phyloP scores from a whole-genome alignment of 176 grass and related monocot species.

The Tuctoria greenei region DNA sequence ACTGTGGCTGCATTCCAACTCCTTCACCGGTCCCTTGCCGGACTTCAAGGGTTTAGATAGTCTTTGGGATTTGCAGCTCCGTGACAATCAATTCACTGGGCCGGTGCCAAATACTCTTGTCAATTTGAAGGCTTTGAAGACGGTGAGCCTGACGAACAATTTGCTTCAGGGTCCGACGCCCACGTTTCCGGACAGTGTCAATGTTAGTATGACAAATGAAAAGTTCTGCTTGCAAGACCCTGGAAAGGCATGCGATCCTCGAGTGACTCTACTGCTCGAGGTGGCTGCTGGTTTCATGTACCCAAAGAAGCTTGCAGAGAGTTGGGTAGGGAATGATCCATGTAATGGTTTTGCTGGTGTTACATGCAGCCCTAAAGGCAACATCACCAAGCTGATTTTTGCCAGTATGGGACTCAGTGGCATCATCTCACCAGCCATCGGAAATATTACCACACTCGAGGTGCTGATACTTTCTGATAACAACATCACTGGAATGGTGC shows the following conservation, averaged over 20 bases:
- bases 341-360: conserved; percentile 48
- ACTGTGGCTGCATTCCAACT: conserved; percentile 81
- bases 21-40: conserved; percentile 69
- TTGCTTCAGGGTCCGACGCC: conserved; percentile 67
- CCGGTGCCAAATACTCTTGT: conserved; percentile 52
- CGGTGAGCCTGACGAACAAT: conserved; percentile 58
- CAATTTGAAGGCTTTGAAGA: conserved; percentile 47
- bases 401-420: conserved; percentile 44
- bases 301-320: conserved; percentile 28
- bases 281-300: conserved; percentile 70
- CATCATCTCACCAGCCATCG: conserved; percentile 59
- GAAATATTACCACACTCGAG: conserved; percentile 52
- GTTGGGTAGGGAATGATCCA: conserved; percentile 70
- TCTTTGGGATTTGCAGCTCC: conserved; percentile 55
- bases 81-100: conserved; percentile 77
- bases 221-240: conserved; percentile 48
- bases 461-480: conserved; percentile 55
- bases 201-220: conserved; percentile 26
- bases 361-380: conserved; percentile 34
- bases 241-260: conserved; percentile 56
- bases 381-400: conserved; percentile 51
- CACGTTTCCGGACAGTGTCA: background rate
- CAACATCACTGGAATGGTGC: conserved; percentile 69
- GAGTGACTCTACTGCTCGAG: conserved; percentile 63
- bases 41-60: conserved; percentile 46